Evolutionary conservation across 129 eudicot species (phyloP).

Genomic region (Calendula officinalis): DNA sequence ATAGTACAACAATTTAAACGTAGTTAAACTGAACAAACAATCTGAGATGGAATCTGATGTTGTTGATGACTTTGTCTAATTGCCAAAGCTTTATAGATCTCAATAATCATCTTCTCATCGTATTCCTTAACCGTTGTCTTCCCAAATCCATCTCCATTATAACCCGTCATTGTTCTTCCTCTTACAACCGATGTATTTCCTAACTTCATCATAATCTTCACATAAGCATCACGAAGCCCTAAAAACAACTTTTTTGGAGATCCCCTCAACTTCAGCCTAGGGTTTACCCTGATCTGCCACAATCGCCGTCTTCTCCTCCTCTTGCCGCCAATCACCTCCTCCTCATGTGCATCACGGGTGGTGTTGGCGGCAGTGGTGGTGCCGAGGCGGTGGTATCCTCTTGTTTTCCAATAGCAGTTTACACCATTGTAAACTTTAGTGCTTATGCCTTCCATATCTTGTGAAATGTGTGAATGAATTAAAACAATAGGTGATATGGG

Average conservation of each 20-base stretch:
- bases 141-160: slow-evolving; percentile 43
- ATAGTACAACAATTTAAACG: neutral
- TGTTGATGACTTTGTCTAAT: slow-evolving; percentile 31
- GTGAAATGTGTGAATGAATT: neutral
- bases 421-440: slow-evolving; percentile 48
- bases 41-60: slow-evolving; percentile 17
- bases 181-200: slow-evolving; percentile 43
- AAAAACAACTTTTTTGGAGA: slow-evolving; percentile 53
- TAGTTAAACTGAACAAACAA: slow-evolving; percentile 14
- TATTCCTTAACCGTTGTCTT: slow-evolving; percentile 56
- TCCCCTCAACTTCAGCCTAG: slow-evolving; percentile 36
- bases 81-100: slow-evolving; percentile 68
- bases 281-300: slow-evolving; percentile 46
- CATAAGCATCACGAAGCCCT: slow-evolving; percentile 67
- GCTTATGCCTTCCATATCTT: slow-evolving; percentile 62
- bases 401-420: slow-evolving; percentile 55
- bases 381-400: slow-evolving; percentile 52
- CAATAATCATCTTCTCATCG: slow-evolving; percentile 70
- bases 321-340: slow-evolving; percentile 10
- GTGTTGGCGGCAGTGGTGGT: neutral
- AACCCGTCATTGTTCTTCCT: slow-evolving; percentile 33
- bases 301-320: slow-evolving; percentile 21
- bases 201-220: slow-evolving; percentile 61
- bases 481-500: neutral
- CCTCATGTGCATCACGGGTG: neutral